A percentile compares a stretch with the other conserved stretches of the same genome.
These are phyloP conservation scores for Yamadazyma blattariae DNA, from an alignment of 1,139 yeast genomes.

Conservation along the genomic window DNA sequence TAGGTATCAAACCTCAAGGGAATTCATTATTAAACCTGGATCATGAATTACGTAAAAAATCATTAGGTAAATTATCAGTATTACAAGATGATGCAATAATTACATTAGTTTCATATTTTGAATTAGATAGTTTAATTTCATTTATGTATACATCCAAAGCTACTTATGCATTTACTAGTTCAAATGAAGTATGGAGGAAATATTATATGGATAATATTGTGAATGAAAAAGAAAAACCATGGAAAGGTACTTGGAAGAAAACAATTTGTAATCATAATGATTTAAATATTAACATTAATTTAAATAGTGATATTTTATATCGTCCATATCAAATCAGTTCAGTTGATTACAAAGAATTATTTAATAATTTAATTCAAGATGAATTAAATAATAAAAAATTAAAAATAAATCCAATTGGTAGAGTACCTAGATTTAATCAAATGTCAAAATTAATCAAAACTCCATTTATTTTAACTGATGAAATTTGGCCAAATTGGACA, in stretches of 20 bases:
- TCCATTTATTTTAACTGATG: constrained; percentile 68
- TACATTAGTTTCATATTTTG: constrained; percentile 44
- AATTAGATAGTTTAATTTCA: constrained; percentile 42
- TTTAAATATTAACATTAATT: constrained; percentile 35
- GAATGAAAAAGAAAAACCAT: constrained; percentile 21
- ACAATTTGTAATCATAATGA: constrained; percentile 45
- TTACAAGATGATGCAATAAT: constrained; percentile 62
- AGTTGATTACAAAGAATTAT: constrained; percentile 52
- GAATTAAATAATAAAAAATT: constrained; percentile 27
- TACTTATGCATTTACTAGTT: constrained; percentile 68
- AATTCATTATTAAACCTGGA: constrained; percentile 38
- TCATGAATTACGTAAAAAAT: constrained; percentile 22
- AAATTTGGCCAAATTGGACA: constrained; percentile 68
- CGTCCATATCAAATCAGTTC: constrained; percentile 81
- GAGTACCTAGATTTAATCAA: constrained; percentile 51
- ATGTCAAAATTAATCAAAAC: constrained; percentile 36
- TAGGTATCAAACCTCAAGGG: constrained; percentile 74
- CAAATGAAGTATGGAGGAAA: constrained; percentile 78
- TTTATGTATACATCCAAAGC: constrained; percentile 61
- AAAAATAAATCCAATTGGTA: constrained; percentile 23
- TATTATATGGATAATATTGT: constrained; percentile 37
- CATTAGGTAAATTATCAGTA: constrained; percentile 50
- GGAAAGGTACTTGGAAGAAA: constrained; percentile 82
- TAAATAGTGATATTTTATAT: constrained; percentile 61
- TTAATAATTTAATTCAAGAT: constrained; percentile 46